These are phyloP conservation scores for Annulohypoxylon nitens DNA, from an alignment of 495 filamentous ascomycete species.

Conservation along the genomic window DNA sequence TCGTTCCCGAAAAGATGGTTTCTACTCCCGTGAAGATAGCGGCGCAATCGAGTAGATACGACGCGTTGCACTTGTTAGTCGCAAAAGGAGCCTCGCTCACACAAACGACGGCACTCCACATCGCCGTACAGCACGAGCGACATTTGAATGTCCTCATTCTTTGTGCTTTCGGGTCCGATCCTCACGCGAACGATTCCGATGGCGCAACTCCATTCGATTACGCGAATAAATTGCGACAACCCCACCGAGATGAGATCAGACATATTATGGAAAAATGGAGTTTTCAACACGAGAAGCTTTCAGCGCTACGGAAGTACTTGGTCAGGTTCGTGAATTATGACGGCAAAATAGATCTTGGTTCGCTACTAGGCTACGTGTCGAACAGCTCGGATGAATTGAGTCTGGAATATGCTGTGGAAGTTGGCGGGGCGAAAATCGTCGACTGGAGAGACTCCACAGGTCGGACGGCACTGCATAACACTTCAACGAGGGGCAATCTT, in stretches of 20 bases:
- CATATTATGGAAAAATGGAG: neutral
- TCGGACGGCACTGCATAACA: conserved; percentile 4
- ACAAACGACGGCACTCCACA: neutral
- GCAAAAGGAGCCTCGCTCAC: conserved; percentile 3
- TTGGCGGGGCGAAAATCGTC: neutral
- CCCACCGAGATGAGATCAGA: neutral
- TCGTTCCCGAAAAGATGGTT: neutral
- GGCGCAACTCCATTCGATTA: neutral
- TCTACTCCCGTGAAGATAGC: conserved; percentile 6
- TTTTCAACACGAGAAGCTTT: neutral
- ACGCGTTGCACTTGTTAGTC: neutral
- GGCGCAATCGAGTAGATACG: neutral
- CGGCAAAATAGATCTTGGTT: neutral
- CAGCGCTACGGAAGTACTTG: neutral
- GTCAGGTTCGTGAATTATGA: neutral
- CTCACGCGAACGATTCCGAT: neutral
- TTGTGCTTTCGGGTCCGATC: neutral
- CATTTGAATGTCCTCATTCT: neutral
- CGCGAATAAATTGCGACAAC: neutral
- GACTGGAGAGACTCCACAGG: conserved; percentile 4
- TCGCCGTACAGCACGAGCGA: neutral
- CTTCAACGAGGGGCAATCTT: neutral
- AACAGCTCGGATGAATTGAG: neutral
- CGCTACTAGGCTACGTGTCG: neutral
- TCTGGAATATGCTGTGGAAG: conserved; percentile 2